These are phyloP conservation scores for Akanthomyces lecanii DNA, from an alignment of 2,329 filamentous ascomycete species.

Conservation along the genomic window DNA sequence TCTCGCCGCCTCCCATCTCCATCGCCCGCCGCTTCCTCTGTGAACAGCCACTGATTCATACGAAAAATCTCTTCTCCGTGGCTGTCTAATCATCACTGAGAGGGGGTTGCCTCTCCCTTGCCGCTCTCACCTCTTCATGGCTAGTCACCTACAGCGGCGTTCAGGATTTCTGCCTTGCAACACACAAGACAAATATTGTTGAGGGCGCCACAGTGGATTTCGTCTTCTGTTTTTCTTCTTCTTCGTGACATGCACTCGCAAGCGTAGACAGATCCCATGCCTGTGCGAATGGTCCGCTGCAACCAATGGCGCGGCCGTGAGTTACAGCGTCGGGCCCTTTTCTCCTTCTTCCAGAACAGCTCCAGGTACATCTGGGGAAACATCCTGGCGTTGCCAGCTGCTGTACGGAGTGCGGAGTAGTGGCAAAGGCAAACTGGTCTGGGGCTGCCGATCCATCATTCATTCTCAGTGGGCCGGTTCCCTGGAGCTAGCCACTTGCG, in stretches of 20 bases:
- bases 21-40: not conserved
- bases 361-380: not conserved
- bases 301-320: not conserved
- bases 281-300: not conserved
- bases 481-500: slow-evolving; percentile 1
- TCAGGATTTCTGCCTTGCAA: not conserved
- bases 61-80: not conserved
- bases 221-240: not conserved
- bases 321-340: not conserved
- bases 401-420: not conserved
- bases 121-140: not conserved
- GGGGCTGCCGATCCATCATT: not conserved
- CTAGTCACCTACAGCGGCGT: not conserved
- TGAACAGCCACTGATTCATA: not conserved
- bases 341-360: not conserved
- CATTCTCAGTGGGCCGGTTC: not conserved
- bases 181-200: not conserved
- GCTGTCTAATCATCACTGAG: not conserved
- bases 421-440: not conserved
- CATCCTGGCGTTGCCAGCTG: not conserved
- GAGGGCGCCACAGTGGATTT: not conserved
- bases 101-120: not conserved
- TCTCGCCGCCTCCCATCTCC: not conserved
- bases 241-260: not conserved
- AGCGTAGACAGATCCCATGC: not conserved